Base-by-base conservation (phyloP, 2,329 filamentous ascomycete genomes). In the Zopfia rhizophila region DNA sequence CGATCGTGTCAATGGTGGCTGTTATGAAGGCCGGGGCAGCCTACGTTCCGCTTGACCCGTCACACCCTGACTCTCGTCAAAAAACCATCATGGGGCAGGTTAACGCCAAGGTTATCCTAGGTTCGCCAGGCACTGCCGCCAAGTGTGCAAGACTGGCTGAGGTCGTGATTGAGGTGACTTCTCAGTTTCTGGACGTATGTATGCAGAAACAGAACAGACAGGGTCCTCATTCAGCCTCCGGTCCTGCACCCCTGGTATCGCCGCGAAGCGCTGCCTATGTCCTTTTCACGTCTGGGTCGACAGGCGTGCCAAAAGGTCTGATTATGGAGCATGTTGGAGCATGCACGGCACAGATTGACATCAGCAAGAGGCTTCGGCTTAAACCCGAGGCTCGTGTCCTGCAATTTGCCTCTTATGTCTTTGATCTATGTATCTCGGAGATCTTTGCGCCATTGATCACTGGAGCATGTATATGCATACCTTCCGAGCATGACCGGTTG, bases 201-300 rank as follows among this genome's bases (percentile, higher is more conserved):
- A n/a, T n/a, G n/a, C n/a, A n/a, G n/a, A n/a, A n/a, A n/a, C n/a
- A n/a, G n/a, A n/a, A n/a, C n/a, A n/a, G n/a, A n/a, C n/a, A n/a
- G n/a, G n/a, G n/a, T n/a, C n/a, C n/a, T n/a, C n/a, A n/a, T n/a
- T n/a, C n/a, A n/a, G n/a, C n/a, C n/a, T n/a, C n/a, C n/a, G n/a
- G n/a, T n/a, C n/a, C n/a, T n/a, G n/a, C n/a, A n/a, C n/a, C n/a
- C n/a, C n/a, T n/a, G n/a, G n/a, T n/a, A n/a, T n/a, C n/a, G n/a
- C n/a, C n/a, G n/a, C n/a, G n/a, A n/a, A n/a, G n/a, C n/a, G n/a
- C n/a, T n/a, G n/a, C n/a, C n/a, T 51, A 95, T 75, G 82, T 94
- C 52, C 92, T 95, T 88, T 95, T 51, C 25, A 51, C 48, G 12
- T 38, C 31, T 22, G 48, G 48, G 5, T 47, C 42, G 3, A 51